A percentile compares a stretch with the other conserved stretches of the same genome.
Evolutionary conservation across 1,284 basidiomycete genomes (phyloP).

Genomic region (Coriolopsis trogii): DNA sequence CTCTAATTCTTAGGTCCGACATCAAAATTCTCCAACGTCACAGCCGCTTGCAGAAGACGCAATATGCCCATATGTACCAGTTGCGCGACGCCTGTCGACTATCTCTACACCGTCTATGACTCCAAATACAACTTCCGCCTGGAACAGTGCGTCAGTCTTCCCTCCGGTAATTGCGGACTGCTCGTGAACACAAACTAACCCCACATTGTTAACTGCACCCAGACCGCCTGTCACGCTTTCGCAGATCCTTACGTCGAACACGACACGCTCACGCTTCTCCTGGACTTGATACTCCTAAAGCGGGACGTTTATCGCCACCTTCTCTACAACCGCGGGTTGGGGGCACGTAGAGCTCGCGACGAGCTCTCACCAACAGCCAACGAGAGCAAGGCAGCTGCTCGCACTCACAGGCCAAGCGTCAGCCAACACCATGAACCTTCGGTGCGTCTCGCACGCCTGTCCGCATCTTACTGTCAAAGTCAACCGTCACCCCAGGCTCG

Average conservation of each 20-base stretch:
- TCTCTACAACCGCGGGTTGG: conserved; percentile 82
- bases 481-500: conserved; percentile 44
- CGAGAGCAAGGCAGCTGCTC: background rate
- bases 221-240: conserved; percentile 63
- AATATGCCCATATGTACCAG: conserved; percentile 87
- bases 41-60: background rate
- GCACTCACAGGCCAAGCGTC: background rate
- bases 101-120: conserved; percentile 85
- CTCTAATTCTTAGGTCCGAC: no score
- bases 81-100: conserved; percentile 68
- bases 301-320: conserved; percentile 87
- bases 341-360: conserved; percentile 50
- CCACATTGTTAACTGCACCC: conserved; percentile 8
- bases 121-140: conserved; percentile 84
- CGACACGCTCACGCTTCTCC: conserved; percentile 73
- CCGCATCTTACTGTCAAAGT: background rate
- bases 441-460: conserved; percentile 5
- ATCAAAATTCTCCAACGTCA: no score
- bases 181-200: conserved; percentile 14
- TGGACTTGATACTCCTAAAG: conserved; percentile 89
- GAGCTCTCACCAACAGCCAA: conserved; percentile 4
- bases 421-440: conserved; percentile 10
- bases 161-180: conserved; percentile 10
- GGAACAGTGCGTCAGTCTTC: conserved; percentile 70
- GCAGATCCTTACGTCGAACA: conserved; percentile 92